Evolutionary conservation across 768 basidiomycete genomes (phyloP), one percentile per base, ranked within the genome.

Genomic region (Termitomyces sp.): DNA sequence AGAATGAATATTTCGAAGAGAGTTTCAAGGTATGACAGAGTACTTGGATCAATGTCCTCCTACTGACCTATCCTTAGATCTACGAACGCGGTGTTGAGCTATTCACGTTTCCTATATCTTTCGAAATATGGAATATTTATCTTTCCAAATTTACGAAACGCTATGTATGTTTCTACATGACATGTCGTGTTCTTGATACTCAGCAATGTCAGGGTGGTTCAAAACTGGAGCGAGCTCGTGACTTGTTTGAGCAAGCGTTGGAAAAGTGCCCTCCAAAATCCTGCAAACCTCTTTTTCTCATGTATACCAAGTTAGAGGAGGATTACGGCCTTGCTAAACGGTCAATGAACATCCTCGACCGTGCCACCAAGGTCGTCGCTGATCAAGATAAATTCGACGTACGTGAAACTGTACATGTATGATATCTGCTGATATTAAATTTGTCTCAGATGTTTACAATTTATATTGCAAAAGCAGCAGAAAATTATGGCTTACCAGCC

Each of bases 121-220:
- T 98, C 71, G 97, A 99, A 73, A 87, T 99, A 62, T 98, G 97
- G 96, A 98, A 99, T 70, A 97, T 97, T 54, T 99, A 98, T 71
- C 75, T 99, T 20, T 88, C 92, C 45, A 98, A 98, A 73, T 99
- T 99, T 70, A 83, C 95, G 58, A 94, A 93, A 72, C 90, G 97
- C 73, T 98, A 95, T 73, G 93, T 95, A 65, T 69, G 90, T 80
- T 6, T 56, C 12, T 28, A 53, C 5, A 10, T 26, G 24, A 33
- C 13, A 0, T 6, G 9, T n/a, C 22, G 9, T 10, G 9, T 35
- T 24, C 46, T 46, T 22, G 58, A 45, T 61, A 28, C 52, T 53
- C 7, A 53, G 38, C 26, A 3, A 38, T 51, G 6, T 53, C 55
- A 95, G 92, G 94, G 90, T 33, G 97, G 97, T 5, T 80, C 87